Percentiles rank a stretch among this genome's conserved stretches.
These are phyloP conservation scores for Hyphopichia homilentoma DNA, from an alignment of 805 yeast species.

Conservation along the genomic window DNA sequence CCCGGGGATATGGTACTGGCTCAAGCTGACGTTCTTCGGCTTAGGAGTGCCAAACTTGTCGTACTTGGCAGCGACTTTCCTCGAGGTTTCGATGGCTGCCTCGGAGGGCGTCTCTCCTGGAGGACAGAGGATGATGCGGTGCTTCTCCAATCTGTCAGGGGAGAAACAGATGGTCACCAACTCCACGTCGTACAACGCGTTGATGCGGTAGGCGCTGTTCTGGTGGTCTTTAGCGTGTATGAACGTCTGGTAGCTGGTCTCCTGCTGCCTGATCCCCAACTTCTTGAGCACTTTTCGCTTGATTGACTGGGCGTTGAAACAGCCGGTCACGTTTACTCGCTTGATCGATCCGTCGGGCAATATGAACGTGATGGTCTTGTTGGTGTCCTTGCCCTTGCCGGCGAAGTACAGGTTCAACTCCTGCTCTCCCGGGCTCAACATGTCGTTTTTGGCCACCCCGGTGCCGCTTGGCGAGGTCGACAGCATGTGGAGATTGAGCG, in stretches of 20 bases:
- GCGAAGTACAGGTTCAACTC: constrained; percentile 3
- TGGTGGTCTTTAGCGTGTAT: constrained; percentile 40
- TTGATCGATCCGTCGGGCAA: constrained; percentile 70
- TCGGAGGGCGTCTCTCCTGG: constrained; percentile 60
- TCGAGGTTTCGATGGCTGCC: constrained; percentile 55
- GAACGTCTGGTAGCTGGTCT: constrained; percentile 58
- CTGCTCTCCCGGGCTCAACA: constrained; percentile 5
- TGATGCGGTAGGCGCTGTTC: constrained; percentile 9
- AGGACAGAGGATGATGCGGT: constrained; percentile 66
- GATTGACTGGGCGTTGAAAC: constrained; percentile 76
- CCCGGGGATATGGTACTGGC: constrained; percentile 22
- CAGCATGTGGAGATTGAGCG: constrained; percentile 13
- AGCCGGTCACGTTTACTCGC: constrained; percentile 68
- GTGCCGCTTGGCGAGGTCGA: background rate
- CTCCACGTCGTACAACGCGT: constrained; percentile 68
- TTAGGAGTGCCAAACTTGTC: constrained; percentile 14
- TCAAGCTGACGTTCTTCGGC: constrained; percentile 13
- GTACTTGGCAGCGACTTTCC: constrained; percentile 36
- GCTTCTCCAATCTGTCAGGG: constrained; percentile 63
- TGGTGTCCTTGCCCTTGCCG: constrained; percentile 16
- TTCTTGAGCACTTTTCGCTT: constrained; percentile 64
- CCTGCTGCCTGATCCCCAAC: constrained; percentile 44
- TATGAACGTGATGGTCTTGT: constrained; percentile 57
- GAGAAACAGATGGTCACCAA: constrained; percentile 81
- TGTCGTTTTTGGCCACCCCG: constrained; percentile 1